Base-by-base conservation (phyloP, 352 stramenopile genomes). In the Phytophthora podocarpi region DNA sequence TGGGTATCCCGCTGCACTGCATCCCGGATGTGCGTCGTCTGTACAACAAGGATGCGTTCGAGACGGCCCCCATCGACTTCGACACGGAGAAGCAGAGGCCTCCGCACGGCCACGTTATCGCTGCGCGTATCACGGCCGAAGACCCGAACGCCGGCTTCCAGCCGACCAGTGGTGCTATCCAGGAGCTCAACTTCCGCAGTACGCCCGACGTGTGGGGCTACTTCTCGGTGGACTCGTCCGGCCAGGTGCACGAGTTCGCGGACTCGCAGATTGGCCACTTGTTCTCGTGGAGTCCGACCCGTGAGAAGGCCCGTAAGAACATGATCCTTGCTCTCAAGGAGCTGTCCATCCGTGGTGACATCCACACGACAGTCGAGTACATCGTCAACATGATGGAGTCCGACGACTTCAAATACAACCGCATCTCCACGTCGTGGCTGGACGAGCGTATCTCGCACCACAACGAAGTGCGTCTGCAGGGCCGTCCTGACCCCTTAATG, bases 191-290 rank as follows among this genome's bases (percentile, higher is more conserved):
- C 79, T 99, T 99, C 74, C 89, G 97, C 37, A 98, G 88, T 27
- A 99, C 96, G 52, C 97, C 97, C 6, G 98, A 99, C 72, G 98
- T 99, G 20, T 99, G 98, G 98, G 98, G 98, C 16, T 99, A 99
- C 85, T 99, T 99, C 68, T 98, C 85, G 36, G 98, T 99, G 67
- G 97, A 99, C 75, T 98, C 92, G 68, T 99, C 91, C 21, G 98
- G 98, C 10, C 92, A 97, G 54, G 98, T 99, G 41, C 98, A 99
- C 82, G 98, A 99, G 85, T 99, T 99, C 80, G 98, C 98, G 9
- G 98, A 99, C 78, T 99, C 97, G 31, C 98, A 99, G 76, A 99
- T 99, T 82, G 98, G 98, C 23, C 98, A 99, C 80, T 85, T 99
- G 59, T 99, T 99, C 79, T 97, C 97, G 18, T 98, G 83, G 85